Percentiles rank a stretch among this genome's conserved stretches.
phyloP scores from a whole-genome alignment of 148 eudicot species.

The Silene conica region DNA sequence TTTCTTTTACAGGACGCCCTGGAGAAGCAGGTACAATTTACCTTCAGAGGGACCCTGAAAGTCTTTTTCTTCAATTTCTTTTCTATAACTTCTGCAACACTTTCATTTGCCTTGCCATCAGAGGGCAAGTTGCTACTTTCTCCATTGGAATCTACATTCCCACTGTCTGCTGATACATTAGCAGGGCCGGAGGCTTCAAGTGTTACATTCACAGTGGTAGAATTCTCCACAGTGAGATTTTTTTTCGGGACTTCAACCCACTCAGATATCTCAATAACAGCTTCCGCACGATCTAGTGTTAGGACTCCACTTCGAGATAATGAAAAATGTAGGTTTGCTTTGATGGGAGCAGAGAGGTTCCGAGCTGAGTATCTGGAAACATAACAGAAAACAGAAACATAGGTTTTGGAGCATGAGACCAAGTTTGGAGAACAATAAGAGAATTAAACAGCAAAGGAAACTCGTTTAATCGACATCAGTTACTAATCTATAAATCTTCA shows the following conservation, averaged over 20 bases:
- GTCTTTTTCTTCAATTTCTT: conserved; percentile 90
- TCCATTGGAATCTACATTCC: conserved; percentile 39
- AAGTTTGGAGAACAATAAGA: not conserved
- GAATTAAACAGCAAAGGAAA: not conserved
- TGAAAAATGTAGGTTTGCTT: conserved; percentile 90
- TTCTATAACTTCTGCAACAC: conserved; percentile 45
- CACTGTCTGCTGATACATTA: conserved; percentile 50
- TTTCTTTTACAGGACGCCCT: not conserved
- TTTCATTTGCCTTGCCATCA: conserved; percentile 45
- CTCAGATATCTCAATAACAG: conserved; percentile 85
- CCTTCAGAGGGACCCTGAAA: conserved; percentile 86
- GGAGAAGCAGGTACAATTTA: conserved; percentile 14
- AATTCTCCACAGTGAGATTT: conserved; percentile 63
- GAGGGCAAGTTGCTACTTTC: conserved; percentile 37
- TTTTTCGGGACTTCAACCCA: conserved; percentile 95
- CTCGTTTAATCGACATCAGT: not conserved
- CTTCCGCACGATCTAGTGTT: conserved; percentile 83
- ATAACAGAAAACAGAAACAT: not conserved
- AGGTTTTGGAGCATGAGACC: not conserved
- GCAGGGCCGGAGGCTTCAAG: conserved; percentile 46
- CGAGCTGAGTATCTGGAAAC: conserved; percentile 65
- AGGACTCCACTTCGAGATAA: conserved; percentile 82
- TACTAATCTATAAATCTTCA: conserved; percentile 33
- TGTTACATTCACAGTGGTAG: conserved; percentile 37
- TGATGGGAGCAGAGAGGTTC: conserved; percentile 86